phyloP scores from a whole-genome alignment of 2,329 filamentous ascomycete genomes.

The Trichoderma gracile region DNA sequence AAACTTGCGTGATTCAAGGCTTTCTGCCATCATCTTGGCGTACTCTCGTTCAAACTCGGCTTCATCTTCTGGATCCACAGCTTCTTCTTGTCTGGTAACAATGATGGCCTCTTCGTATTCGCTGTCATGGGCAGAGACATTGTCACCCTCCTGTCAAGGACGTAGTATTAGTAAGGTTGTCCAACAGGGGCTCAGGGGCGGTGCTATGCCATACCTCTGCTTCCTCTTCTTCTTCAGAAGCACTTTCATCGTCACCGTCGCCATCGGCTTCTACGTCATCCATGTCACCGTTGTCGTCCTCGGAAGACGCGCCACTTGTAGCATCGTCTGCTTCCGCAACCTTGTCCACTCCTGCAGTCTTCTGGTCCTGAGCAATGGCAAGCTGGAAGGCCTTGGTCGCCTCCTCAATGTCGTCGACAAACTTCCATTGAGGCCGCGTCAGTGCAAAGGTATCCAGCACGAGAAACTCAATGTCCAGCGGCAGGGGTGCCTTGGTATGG shows the following conservation, averaged over 20 bases:
- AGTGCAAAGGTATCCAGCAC: constrained; percentile 87
- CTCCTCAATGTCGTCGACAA: constrained; percentile 78
- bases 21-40: constrained; percentile 97
- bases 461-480: constrained; percentile 97
- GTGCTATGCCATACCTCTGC: constrained; percentile 48
- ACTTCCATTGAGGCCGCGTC: constrained; percentile 88
- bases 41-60: constrained; percentile 98
- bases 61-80: constrained; percentile 88
- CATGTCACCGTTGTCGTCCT: constrained; percentile 71
- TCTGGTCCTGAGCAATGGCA: constrained; percentile 88
- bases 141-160: constrained; percentile 48
- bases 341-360: constrained; percentile 71
- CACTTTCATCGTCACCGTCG: constrained; percentile 62
- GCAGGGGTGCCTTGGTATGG: constrained; percentile 81
- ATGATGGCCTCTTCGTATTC: constrained; percentile 83
- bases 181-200: constrained; percentile 35
- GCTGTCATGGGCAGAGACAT: constrained; percentile 55
- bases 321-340: constrained; percentile 69
- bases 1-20: constrained; percentile 91
- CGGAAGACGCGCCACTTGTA: constrained; percentile 69
- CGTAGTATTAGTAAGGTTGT: constrained; percentile 50
- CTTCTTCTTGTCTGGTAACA: constrained; percentile 86
- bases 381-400: constrained; percentile 81
- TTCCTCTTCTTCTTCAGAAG: constrained; percentile 62
- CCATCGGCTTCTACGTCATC: constrained; percentile 64